A percentile compares a stretch with the other conserved stretches of the same genome.
Evolutionary conservation across 345 rosid genomes (phyloP).

Genomic region (Aegle marmelos): DNA sequence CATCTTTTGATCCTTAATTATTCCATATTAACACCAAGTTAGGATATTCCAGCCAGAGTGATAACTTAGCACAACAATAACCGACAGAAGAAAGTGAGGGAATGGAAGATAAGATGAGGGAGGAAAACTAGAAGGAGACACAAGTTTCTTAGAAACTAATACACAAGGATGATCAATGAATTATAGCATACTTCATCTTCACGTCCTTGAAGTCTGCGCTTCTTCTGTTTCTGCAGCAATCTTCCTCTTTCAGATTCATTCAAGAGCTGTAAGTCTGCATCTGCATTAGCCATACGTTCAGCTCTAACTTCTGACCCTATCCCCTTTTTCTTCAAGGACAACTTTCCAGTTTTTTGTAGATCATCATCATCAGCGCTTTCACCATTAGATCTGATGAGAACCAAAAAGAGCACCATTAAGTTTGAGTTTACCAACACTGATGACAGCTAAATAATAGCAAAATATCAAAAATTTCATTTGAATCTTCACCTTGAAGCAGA

Average conservation of each 20-base stretch:
- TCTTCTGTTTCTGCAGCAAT: conserved; percentile 78
- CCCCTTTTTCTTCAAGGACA: conserved; percentile 83
- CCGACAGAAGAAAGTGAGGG: background rate
- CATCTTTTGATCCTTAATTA: too few relatives aligned
- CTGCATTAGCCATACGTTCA: conserved; percentile 69
- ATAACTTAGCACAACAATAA: background rate
- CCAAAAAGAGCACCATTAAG: conserved; percentile 5
- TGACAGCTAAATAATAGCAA: conserved; percentile 2
- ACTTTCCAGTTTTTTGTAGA: conserved; percentile 69
- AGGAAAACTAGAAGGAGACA: background rate
- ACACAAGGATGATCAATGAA: conserved; percentile 13
- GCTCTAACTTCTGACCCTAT: conserved; percentile 91
- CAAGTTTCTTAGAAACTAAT: background rate
- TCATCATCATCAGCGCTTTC: conserved; percentile 62
- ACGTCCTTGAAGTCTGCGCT: conserved; percentile 83
- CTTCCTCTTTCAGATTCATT: conserved; percentile 79
- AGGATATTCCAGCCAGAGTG: background rate
- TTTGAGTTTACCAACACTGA: background rate
- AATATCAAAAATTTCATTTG: background rate
- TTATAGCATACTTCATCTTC: conserved; percentile 76
- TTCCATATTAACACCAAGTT: background rate
- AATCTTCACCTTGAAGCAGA: conserved; percentile 51
- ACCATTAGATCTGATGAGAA: conserved; percentile 39
- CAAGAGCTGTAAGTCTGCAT: conserved; percentile 73
- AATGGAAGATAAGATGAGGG: conserved; percentile 6